Evolutionary conservation across 139 green algal species (phyloP).

Genomic region (Tetratostichococcus sp.): DNA sequence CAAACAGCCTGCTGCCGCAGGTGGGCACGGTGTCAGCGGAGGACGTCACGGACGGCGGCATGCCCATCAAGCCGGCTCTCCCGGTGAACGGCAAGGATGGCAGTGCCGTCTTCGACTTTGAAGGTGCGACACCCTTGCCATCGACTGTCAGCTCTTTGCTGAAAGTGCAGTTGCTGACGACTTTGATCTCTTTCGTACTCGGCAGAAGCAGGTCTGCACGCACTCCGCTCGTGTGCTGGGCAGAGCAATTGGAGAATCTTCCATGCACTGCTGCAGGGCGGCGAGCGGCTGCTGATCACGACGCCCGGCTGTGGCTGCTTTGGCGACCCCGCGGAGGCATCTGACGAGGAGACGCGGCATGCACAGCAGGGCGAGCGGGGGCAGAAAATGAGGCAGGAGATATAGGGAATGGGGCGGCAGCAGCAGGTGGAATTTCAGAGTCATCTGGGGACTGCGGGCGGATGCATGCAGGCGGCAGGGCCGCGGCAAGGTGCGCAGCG

Average conservation of each 20-base stretch:
- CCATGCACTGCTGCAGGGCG: conserved; percentile 13
- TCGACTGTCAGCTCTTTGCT: background rate
- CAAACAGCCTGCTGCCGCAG: background rate
- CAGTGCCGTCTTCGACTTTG: conserved; percentile 86
- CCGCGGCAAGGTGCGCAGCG: no score
- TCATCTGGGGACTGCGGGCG: no score
- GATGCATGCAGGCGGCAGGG: no score
- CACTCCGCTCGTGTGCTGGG: no score
- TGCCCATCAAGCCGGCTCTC: conserved; percentile 55
- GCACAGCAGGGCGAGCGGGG: background rate
- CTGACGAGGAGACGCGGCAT: no score
- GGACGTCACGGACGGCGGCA: conserved; percentile 95
- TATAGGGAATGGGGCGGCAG: no score
- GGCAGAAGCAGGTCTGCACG: no score
- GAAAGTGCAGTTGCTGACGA: no score
- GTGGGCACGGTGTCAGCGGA: conserved; percentile 63
- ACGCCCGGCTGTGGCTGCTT: conserved; percentile 55
- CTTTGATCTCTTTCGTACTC: no score
- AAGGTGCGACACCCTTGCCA: conserved; percentile 25
- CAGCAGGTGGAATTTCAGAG: no score
- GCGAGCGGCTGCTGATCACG: conserved; percentile 57
- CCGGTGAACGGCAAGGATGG: conserved; percentile 77
- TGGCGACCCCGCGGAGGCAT: background rate
- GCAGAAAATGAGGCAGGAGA: background rate
- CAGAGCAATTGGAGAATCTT: conserved; percentile 68